A percentile compares a stretch with the other conserved stretches of the same genome.
Evolutionary conservation across 2,329 filamentous ascomycete genomes (phyloP).

Genomic region (Verticillium nubilum): DNA sequence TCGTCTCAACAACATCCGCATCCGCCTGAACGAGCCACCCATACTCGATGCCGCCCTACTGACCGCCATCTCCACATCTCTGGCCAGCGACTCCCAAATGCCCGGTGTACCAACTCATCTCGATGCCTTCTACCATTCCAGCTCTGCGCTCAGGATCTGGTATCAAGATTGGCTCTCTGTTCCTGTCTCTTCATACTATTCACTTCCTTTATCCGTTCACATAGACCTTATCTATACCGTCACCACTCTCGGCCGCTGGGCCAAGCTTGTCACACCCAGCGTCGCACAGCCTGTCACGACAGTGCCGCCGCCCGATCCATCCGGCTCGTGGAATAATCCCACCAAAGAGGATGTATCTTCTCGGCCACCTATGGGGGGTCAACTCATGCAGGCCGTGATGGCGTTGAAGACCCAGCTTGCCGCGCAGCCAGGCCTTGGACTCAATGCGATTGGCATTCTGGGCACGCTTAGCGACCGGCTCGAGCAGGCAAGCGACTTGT

Average conservation of each 20-base stretch:
- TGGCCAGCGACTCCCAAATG: slow-evolving; percentile 26
- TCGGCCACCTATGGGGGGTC: not conserved
- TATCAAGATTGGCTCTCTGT: slow-evolving; percentile 44
- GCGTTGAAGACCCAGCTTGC: slow-evolving; percentile 34
- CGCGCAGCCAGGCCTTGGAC: slow-evolving; percentile 35
- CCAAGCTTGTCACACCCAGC: slow-evolving; percentile 36
- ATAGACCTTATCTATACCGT: slow-evolving; percentile 44
- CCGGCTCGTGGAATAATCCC: not conserved
- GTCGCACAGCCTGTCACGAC: slow-evolving; percentile 3
- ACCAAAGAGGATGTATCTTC: not conserved
- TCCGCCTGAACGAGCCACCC: slow-evolving; percentile 44
- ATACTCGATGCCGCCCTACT: slow-evolving; percentile 33
- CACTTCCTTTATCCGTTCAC: slow-evolving; percentile 38
- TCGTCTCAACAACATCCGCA: slow-evolving; percentile 31
- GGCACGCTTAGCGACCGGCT: slow-evolving; percentile 34
- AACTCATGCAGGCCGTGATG: slow-evolving; percentile 32
- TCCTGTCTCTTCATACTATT: slow-evolving; percentile 34
- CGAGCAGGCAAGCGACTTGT: slow-evolving; percentile 33
- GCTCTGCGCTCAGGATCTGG: slow-evolving; percentile 39
- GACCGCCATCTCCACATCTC: slow-evolving; percentile 35
- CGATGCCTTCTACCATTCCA: slow-evolving; percentile 44
- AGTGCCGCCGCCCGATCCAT: too few relatives aligned
- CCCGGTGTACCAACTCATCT: slow-evolving; percentile 34
- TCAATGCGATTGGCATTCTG: slow-evolving; percentile 39
- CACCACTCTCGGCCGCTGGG: slow-evolving; percentile 45